Conservation (phyloP, 2,329 filamentous ascomycete genomes). For the Phialocephala sp. region DNA sequence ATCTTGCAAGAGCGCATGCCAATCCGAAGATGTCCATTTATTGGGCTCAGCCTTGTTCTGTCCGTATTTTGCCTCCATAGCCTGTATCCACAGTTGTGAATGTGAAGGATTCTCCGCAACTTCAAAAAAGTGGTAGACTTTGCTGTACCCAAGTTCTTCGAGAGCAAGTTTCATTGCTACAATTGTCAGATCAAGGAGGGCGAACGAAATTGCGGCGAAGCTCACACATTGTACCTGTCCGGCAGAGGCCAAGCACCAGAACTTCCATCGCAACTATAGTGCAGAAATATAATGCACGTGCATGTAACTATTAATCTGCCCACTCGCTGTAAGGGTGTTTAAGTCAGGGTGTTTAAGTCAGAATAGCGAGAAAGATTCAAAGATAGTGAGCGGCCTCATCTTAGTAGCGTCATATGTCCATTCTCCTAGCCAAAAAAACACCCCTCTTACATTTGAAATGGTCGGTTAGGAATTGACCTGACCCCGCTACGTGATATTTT, state of each 20-base stretch:
- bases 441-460: background rate
- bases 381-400: no score
- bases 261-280: conserved; percentile 7
- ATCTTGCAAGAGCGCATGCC: background rate
- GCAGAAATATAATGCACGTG: background rate
- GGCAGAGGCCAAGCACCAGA: conserved; percentile 13
- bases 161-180: conserved; percentile 20
- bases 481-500: background rate
- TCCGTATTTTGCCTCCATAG: conserved; percentile 12
- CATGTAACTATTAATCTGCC: no score
- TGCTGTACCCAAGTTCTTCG: conserved; percentile 13
- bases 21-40: background rate
- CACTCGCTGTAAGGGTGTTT: no score
- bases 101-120: conserved; percentile 12
- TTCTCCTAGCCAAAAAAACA: no score
- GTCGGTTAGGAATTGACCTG: background rate
- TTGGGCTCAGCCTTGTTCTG: background rate
- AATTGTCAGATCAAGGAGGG: background rate
- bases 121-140: conserved; percentile 21
- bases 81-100: conserved; percentile 10
- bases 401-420: no score
- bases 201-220: background rate
- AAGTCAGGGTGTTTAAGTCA: no score
- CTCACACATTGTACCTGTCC: conserved; percentile 19
- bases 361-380: no score